Percentiles rank a stretch among this genome's conserved stretches.
phyloP scores from a whole-genome alignment of 148 eudicot genomes.

The Chenopodium suecicum region DNA sequence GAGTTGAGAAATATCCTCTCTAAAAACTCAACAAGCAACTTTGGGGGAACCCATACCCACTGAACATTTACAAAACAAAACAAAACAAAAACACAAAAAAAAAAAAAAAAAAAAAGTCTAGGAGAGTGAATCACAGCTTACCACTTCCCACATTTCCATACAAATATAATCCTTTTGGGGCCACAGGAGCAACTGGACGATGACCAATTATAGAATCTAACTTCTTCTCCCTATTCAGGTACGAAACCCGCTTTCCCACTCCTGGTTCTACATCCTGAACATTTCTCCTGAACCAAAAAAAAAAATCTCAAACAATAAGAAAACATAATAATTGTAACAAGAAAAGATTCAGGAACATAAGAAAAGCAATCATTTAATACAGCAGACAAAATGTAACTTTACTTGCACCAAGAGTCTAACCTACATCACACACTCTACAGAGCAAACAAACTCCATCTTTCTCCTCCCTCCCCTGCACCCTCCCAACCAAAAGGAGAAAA shows the following conservation, averaged over 20 bases:
- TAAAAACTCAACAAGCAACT: not conserved
- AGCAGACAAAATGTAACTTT: not conserved
- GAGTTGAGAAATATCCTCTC: slow-evolving; percentile 5
- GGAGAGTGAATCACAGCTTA: slow-evolving; percentile 22
- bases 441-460: not conserved
- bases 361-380: slow-evolving; percentile 1
- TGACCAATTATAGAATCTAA: slow-evolving; percentile 72
- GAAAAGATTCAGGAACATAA: not conserved
- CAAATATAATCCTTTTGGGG: slow-evolving; percentile 91
- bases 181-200: slow-evolving; percentile 77
- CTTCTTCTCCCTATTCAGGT: slow-evolving; percentile 84
- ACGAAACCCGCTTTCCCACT: slow-evolving; percentile 95
- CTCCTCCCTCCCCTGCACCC: not conserved
- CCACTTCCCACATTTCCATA: slow-evolving; percentile 99
- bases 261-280: slow-evolving; percentile 72
- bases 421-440: not conserved
- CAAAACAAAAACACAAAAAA: not conserved
- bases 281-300: slow-evolving; percentile 45
- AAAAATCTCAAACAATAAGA: slow-evolving; percentile 6
- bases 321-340: not conserved
- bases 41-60: slow-evolving; percentile 7
- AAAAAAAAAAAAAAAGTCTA: slow-evolving; percentile 11
- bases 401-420: not conserved
- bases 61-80: not conserved
- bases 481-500: not conserved